Percentiles rank a stretch among this genome's conserved stretches.
phyloP scores from a whole-genome alignment of 2,329 filamentous ascomycete genomes.

The Alternaria triticimaculans region DNA sequence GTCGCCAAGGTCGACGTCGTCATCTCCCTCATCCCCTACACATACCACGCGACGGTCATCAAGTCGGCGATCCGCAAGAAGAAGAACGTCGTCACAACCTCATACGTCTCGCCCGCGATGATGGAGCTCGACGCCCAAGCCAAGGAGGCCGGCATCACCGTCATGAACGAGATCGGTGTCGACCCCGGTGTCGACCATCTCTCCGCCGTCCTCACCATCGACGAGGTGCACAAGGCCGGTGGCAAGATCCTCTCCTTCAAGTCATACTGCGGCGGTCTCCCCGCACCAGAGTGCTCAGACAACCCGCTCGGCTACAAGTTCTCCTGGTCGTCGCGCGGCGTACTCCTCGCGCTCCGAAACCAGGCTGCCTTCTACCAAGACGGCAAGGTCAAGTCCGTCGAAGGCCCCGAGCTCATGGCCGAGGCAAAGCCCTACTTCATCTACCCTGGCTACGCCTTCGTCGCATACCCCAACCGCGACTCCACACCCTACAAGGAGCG shows the following conservation, averaged over 20 bases:
- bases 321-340: slow-evolving; percentile 77
- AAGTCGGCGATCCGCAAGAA: slow-evolving; percentile 91
- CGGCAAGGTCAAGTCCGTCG: slow-evolving; percentile 69
- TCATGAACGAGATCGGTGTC: slow-evolving; percentile 80
- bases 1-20: slow-evolving; percentile 81
- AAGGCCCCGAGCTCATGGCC: slow-evolving; percentile 76
- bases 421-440: slow-evolving; percentile 89
- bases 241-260: slow-evolving; percentile 86
- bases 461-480: slow-evolving; percentile 93
- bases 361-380: slow-evolving; percentile 82
- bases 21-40: slow-evolving; percentile 79
- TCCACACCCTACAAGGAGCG: slow-evolving; percentile 85
- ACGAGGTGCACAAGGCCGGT: slow-evolving; percentile 83
- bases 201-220: slow-evolving; percentile 86
- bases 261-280: slow-evolving; percentile 70
- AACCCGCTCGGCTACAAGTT: slow-evolving; percentile 97
- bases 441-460: slow-evolving; percentile 86
- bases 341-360: slow-evolving; percentile 86
- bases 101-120: slow-evolving; percentile 93
- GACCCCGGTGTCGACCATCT: slow-evolving; percentile 77
- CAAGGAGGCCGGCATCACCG: slow-evolving; percentile 92
- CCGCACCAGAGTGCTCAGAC: slow-evolving; percentile 72
- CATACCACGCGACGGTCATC: slow-evolving; percentile 73
- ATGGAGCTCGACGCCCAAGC: slow-evolving; percentile 80
- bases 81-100: slow-evolving; percentile 96